These are phyloP conservation scores for Gastroboletus turbinatus DNA, from an alignment of 1,284 basidiomycete species.

Conservation along the genomic window DNA sequence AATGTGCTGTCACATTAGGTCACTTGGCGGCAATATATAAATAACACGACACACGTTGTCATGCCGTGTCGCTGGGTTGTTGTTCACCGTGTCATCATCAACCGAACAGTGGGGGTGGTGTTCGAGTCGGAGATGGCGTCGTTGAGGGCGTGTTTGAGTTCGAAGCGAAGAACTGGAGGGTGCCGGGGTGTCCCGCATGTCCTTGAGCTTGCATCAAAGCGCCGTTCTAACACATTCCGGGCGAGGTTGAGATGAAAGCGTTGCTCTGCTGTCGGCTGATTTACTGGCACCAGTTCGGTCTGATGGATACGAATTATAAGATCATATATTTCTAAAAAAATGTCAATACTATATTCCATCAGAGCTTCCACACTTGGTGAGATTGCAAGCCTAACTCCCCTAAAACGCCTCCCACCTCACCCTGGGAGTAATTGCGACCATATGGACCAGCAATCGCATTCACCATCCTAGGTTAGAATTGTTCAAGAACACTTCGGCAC, in stretches of 20 bases:
- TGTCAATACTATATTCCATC: slow-evolving; percentile 8
- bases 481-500: slow-evolving; percentile 1
- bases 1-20: too few species aligned
- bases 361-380: slow-evolving; percentile 72
- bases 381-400: slow-evolving; percentile 60
- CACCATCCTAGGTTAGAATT: slow-evolving; percentile 58
- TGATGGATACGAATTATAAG: background rate
- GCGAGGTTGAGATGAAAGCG: background rate
- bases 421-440: slow-evolving; percentile 74
- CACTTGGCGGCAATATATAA: too few species aligned
- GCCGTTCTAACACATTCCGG: background rate
- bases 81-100: too few species aligned
- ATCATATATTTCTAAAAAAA: background rate
- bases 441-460: slow-evolving; percentile 71
- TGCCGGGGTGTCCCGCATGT: background rate
- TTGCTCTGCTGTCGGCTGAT: background rate
- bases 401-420: slow-evolving; percentile 65
- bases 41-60: too few species aligned
- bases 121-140: too few species aligned
- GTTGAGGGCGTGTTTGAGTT: too few species aligned
- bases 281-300: background rate
- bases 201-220: background rate
- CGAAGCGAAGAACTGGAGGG: too few species aligned
- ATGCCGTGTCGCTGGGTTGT: too few species aligned
- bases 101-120: too few species aligned